Evolutionary conservation across 495 filamentous ascomycete species (phyloP).

Genomic region (Neurospora africana): DNA sequence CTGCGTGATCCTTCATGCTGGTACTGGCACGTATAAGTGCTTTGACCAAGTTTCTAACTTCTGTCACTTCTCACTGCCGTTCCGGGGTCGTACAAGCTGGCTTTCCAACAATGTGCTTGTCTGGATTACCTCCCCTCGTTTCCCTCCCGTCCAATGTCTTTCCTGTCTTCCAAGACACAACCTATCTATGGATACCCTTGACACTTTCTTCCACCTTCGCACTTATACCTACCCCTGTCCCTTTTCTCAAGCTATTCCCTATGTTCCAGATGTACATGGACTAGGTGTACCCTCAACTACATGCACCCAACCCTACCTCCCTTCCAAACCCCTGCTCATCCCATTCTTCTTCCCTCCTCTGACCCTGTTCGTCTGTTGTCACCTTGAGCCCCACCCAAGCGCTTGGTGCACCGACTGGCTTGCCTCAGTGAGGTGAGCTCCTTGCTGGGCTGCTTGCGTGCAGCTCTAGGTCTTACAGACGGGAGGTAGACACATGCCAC

Average conservation of each 20-base stretch:
- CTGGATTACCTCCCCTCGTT: not conserved
- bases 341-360: not conserved
- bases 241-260: not conserved
- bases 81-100: not conserved
- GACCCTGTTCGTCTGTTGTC: not conserved
- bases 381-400: constrained; percentile 18
- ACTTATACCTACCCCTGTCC: not conserved
- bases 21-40: not conserved
- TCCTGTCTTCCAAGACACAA: not conserved
- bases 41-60: not conserved
- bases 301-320: not conserved
- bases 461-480: not conserved
- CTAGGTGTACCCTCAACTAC: not conserved
- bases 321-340: not conserved
- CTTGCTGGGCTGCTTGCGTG: constrained; percentile 1
- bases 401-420: constrained; percentile 28
- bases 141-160: not conserved
- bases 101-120: not conserved
- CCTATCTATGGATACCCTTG: not conserved
- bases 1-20: not conserved
- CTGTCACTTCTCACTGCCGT: not conserved
- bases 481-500: not conserved
- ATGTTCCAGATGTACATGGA: not conserved
- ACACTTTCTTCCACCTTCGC: not conserved
- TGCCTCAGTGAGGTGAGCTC: constrained; percentile 7